Conservation (phyloP, 352 stramenopile species). For the Phytopythium vexans region DNA sequence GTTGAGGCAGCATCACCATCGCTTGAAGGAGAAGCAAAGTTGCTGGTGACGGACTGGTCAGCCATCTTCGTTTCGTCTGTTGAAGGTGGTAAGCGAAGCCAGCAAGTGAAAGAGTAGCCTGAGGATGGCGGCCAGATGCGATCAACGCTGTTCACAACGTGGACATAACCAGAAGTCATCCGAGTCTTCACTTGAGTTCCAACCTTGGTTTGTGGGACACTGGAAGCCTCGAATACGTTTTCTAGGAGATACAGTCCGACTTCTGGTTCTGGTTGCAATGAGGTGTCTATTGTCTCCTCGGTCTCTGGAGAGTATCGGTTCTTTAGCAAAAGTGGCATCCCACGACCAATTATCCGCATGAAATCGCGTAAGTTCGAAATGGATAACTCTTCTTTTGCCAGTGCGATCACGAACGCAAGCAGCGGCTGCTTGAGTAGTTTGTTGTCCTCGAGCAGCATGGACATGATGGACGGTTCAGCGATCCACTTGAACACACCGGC, state of each 20-base stretch:
- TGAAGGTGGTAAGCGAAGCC: slow-evolving; percentile 49
- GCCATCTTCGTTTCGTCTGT: background rate
- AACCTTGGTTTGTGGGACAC: slow-evolving; percentile 50
- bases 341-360: slow-evolving; percentile 44
- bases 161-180: slow-evolving; percentile 60
- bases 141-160: slow-evolving; percentile 59
- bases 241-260: slow-evolving; percentile 47
- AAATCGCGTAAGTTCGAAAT: slow-evolving; percentile 52
- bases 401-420: slow-evolving; percentile 32
- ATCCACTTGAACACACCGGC: slow-evolving; percentile 63
- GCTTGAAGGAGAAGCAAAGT: too few relatives aligned
- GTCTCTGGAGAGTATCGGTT: slow-evolving; percentile 14
- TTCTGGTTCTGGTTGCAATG: slow-evolving; percentile 8
- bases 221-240: slow-evolving; percentile 30
- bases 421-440: slow-evolving; percentile 32
- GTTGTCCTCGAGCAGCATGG: slow-evolving; percentile 24
- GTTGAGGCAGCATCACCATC: background rate
- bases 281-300: background rate
- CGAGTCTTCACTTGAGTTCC: slow-evolving; percentile 43
- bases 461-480: slow-evolving; percentile 27
- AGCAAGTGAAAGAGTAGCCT: slow-evolving; percentile 78
- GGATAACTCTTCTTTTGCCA: slow-evolving; percentile 46
- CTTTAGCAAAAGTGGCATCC: slow-evolving; percentile 43
- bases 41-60: too few relatives aligned
- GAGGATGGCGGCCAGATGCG: slow-evolving; percentile 64